These are phyloP conservation scores for Arctium lappa DNA, from an alignment of 129 eudicot genomes.

Conservation along the genomic window DNA sequence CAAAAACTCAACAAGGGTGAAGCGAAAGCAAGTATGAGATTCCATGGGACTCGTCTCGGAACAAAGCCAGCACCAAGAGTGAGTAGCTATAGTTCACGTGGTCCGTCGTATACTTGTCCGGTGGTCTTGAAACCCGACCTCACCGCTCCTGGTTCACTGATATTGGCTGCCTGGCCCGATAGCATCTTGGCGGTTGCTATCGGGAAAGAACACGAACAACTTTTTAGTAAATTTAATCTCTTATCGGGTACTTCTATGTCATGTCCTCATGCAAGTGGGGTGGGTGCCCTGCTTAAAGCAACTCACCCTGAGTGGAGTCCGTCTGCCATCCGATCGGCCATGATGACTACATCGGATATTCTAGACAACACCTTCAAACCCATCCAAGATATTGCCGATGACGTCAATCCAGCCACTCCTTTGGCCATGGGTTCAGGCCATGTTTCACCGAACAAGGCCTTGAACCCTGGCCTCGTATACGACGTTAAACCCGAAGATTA, in stretches of 20 bases:
- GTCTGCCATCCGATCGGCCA: conserved; percentile 69
- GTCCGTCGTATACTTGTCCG: conserved; percentile 66
- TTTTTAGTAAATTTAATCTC: conserved; percentile 47
- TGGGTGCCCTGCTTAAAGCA: conserved; percentile 64
- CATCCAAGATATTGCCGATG: conserved; percentile 44
- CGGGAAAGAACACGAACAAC: conserved; percentile 3
- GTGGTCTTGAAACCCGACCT: conserved; percentile 65
- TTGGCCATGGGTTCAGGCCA: conserved; percentile 75
- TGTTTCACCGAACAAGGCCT: conserved; percentile 65
- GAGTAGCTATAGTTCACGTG: conserved; percentile 72
- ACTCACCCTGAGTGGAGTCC: conserved; percentile 73
- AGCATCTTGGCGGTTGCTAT: conserved; percentile 23
- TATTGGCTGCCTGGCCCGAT: conserved; percentile 72
- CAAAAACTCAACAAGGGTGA: conserved; percentile 1
- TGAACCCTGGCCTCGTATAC: conserved; percentile 75
- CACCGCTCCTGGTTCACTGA: conserved; percentile 67
- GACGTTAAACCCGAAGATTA: conserved; percentile 47
- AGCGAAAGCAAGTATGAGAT: conserved; percentile 44
- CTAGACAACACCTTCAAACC: conserved; percentile 53
- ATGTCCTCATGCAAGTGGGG: conserved; percentile 70
- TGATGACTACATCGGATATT: conserved; percentile 66
- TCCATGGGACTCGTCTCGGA: conserved; percentile 43
- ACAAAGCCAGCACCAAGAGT: conserved; percentile 53
- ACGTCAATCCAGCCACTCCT: conserved; percentile 49
- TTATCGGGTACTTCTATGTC: conserved; percentile 83